Base-by-base conservation (phyloP, 305 asterid species). In the Fraxinus nigra region DNA sequence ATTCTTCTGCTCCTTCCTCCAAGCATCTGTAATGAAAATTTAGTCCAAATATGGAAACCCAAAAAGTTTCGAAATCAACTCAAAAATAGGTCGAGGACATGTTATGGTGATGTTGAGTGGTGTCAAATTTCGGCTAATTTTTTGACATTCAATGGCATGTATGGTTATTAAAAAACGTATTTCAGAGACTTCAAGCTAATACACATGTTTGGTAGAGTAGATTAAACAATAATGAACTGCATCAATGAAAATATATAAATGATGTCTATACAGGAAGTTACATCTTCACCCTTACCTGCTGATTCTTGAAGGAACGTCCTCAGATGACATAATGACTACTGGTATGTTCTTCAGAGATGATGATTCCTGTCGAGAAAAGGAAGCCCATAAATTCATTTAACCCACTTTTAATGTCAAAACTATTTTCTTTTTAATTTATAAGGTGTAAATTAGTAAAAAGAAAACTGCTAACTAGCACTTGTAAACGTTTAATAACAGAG, bases 1-100 rank as follows among this genome's bases (percentile, higher is more conserved):
- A 93, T 79, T 94, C 98, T 72, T 95, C 97, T 54, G 98, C 98
- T n/a, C 98, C 98, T 88, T 92, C 97, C 77, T 93, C 97, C 76
- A 95, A 87, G 70, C 98, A 95, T 88, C 98, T 95, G 91, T 51
- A 14, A 46, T 34, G 65, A 26, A 69, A 7, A 67, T 9, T 72
- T 34, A 8, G 7, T 3, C 5, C 75, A n/a, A 16, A 51, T 51
- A 51, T 51, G 22, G 16, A 51, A 14, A 51, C 61, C 59, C 7
- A 2, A 0, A 14, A 48, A 43, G 51, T 43, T 43, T 43, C 5
- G 51, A 43, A 43, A 77, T 83, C 28, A 75, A 28, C 74, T 34
- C 26, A 22, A 75, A 8, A 54, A 54, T n/a, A 11, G n/a, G 5
- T 13, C 1, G 54, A 43, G 54, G 54, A 43, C n/a, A 11, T 0